These are phyloP conservation scores for Ophiostoma angusticollis DNA, from an alignment of 2,329 filamentous ascomycete genomes.

Conservation along the genomic window DNA sequence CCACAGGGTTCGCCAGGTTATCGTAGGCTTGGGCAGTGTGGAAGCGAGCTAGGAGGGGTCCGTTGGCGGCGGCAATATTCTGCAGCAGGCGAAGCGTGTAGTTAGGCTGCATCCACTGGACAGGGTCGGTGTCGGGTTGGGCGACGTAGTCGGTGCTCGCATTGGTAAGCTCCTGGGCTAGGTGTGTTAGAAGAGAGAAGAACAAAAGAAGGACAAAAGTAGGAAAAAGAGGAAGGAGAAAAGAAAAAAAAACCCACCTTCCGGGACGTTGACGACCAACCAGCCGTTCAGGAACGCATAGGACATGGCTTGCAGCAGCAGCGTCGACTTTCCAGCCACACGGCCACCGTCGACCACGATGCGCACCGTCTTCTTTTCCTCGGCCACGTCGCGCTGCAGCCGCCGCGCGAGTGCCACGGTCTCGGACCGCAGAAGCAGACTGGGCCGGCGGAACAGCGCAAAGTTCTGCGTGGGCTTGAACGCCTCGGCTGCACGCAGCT, in stretches of 20 bases:
- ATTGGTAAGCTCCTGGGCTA: slow-evolving; percentile 69
- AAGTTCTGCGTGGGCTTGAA: slow-evolving; percentile 88
- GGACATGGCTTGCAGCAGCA: slow-evolving; percentile 71
- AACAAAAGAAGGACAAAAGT: not conserved
- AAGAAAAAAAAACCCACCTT: slow-evolving; percentile 45
- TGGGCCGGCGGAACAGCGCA: slow-evolving; percentile 72
- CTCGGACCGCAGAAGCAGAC: slow-evolving; percentile 65
- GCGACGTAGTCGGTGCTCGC: slow-evolving; percentile 70
- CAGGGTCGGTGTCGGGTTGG: slow-evolving; percentile 43
- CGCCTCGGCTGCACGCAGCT: slow-evolving; percentile 69
- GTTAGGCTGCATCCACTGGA: slow-evolving; percentile 62
- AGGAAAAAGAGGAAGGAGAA: not conserved
- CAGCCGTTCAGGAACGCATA: slow-evolving; percentile 73
- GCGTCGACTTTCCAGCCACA: slow-evolving; percentile 73
- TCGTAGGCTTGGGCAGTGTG: slow-evolving; percentile 30
- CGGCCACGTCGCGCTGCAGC: slow-evolving; percentile 41
- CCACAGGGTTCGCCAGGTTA: slow-evolving; percentile 44
- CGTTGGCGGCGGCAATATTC: slow-evolving; percentile 61
- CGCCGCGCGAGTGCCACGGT: slow-evolving; percentile 56
- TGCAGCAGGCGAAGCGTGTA: slow-evolving; percentile 65
- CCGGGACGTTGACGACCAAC: slow-evolving; percentile 80
- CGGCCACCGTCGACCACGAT: slow-evolving; percentile 61
- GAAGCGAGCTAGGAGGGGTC: slow-evolving; percentile 42
- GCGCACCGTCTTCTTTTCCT: slow-evolving; percentile 42
- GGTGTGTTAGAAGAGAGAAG: not conserved